These are phyloP conservation scores for Lagerstroemia speciosa DNA, from an alignment of 345 rosid species.

Conservation along the genomic window DNA sequence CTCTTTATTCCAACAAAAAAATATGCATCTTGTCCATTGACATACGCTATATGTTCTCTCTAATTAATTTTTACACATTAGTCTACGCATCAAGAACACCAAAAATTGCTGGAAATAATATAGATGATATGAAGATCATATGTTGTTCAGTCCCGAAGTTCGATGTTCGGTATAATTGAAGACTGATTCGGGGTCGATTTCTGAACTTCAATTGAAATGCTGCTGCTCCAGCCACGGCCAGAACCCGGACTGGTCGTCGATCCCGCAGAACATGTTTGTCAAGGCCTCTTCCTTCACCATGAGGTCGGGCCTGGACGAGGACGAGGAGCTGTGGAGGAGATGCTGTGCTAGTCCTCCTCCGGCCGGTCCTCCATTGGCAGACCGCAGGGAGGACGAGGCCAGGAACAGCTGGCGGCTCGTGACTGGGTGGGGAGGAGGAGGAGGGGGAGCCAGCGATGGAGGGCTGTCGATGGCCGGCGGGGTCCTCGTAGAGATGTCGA, in stretches of 20 bases:
- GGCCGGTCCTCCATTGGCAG: constrained; percentile 11
- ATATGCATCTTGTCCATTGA: not conserved
- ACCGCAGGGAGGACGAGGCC: constrained; percentile 15
- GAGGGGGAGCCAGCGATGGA: constrained; percentile 15
- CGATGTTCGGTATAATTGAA: not conserved
- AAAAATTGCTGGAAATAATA: not conserved
- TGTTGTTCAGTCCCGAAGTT: not conserved
- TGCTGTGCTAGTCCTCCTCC: constrained; percentile 2
- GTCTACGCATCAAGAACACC: not conserved
- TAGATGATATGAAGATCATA: not conserved
- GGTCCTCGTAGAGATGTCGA: constrained; percentile 58
- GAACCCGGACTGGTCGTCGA: constrained; percentile 83
- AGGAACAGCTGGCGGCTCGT: constrained; percentile 57
- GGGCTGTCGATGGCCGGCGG: constrained; percentile 76
- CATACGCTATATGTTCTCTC: not conserved
- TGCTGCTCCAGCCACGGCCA: constrained; percentile 99
- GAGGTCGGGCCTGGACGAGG: constrained; percentile 21
- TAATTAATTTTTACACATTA: not conserved
- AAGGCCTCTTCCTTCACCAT: constrained; percentile 85
- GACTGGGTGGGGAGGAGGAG: constrained; percentile 17
- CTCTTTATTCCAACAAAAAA: not conserved
- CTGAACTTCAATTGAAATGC: constrained; percentile 43
- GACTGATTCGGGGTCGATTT: not conserved
- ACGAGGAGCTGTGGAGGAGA: not conserved
- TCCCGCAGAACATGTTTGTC: constrained; percentile 83